Percentiles rank a stretch among this genome's conserved stretches.
Evolutionary conservation across 306 rosid species (phyloP).

Genomic region (Rosa rugosa): DNA sequence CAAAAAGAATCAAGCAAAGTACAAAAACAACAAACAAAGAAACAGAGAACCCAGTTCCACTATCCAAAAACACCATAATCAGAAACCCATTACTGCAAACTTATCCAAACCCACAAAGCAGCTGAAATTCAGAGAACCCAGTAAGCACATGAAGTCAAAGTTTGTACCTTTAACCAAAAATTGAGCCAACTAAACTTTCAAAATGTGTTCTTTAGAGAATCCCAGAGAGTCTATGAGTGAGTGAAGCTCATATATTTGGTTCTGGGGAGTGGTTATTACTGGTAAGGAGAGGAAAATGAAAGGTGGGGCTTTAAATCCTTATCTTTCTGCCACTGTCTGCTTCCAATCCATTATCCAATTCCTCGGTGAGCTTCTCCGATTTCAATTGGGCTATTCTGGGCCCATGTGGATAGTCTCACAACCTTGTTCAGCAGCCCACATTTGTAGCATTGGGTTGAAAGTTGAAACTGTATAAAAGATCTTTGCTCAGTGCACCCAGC

Average conservation of each 20-base stretch:
- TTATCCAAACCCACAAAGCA: conserved; percentile 15
- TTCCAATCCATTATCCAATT: conserved; percentile 16
- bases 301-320: conserved; percentile 87
- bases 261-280: conserved; percentile 20
- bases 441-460: background rate
- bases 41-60: background rate
- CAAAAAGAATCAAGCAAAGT: conserved; percentile 4
- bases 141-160: background rate
- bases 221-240: conserved; percentile 8
- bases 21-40: background rate
- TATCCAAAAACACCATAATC: conserved; percentile 9
- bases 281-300: conserved; percentile 66
- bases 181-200: background rate
- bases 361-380: conserved; percentile 24
- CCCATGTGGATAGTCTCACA: background rate
- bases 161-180: conserved; percentile 20
- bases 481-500: background rate
- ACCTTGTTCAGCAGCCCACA: background rate
- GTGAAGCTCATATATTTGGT: conserved; percentile 28
- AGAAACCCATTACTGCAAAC: conserved; percentile 30
- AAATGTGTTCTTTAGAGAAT: conserved; percentile 7
- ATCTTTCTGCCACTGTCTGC: conserved; percentile 41
- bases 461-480: too few relatives aligned
- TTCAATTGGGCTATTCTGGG: conserved; percentile 8
- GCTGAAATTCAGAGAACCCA: conserved; percentile 20